These are phyloP conservation scores for Lagenidium sp. DNA, from an alignment of 352 stramenopile genomes.

Conservation along the genomic window DNA sequence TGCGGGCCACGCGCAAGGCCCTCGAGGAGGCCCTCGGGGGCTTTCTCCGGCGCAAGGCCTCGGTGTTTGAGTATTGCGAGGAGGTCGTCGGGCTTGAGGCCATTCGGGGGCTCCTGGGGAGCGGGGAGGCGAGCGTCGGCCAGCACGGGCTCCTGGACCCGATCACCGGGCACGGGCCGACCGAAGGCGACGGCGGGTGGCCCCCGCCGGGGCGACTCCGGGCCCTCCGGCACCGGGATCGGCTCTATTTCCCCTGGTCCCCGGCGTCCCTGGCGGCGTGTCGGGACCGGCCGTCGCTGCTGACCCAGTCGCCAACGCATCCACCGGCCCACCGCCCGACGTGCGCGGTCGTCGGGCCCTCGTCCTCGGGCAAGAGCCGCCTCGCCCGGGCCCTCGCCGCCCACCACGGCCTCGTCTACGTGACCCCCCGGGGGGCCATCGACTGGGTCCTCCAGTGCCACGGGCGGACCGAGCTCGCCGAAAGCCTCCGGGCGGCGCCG, in stretches of 20 bases:
- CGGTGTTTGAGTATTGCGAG: slow-evolving; percentile 38
- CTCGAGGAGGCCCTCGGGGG: slow-evolving; percentile 15
- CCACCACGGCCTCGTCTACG: slow-evolving; percentile 25
- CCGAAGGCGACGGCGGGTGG: no score
- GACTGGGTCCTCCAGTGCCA: slow-evolving; percentile 53
- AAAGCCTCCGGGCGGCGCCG: slow-evolving; percentile 3
- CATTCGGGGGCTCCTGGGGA: slow-evolving; percentile 16
- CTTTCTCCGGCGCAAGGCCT: slow-evolving; percentile 24
- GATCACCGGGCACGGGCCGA: slow-evolving; percentile 10
- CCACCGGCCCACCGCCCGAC: slow-evolving; percentile 10
- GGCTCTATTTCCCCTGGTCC: slow-evolving; percentile 50
- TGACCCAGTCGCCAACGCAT: background rate
- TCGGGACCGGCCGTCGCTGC: slow-evolving; percentile 7
- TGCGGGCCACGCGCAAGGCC: slow-evolving; percentile 27
- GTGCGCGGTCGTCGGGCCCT: slow-evolving; percentile 29
- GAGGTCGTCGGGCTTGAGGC: slow-evolving; percentile 12
- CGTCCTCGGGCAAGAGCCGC: slow-evolving; percentile 22
- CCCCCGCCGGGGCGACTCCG: background rate
- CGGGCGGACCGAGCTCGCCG: slow-evolving; percentile 19
- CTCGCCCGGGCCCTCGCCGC: slow-evolving; percentile 20
- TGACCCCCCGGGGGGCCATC: slow-evolving; percentile 34
- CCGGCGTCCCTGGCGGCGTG: slow-evolving; percentile 11
- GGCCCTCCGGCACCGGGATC: slow-evolving; percentile 30
- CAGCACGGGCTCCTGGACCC: slow-evolving; percentile 43
- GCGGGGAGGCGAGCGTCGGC: slow-evolving; percentile 34